phyloP scores from a whole-genome alignment of 345 rosid genomes.

The Anastatica hierochuntica region DNA sequence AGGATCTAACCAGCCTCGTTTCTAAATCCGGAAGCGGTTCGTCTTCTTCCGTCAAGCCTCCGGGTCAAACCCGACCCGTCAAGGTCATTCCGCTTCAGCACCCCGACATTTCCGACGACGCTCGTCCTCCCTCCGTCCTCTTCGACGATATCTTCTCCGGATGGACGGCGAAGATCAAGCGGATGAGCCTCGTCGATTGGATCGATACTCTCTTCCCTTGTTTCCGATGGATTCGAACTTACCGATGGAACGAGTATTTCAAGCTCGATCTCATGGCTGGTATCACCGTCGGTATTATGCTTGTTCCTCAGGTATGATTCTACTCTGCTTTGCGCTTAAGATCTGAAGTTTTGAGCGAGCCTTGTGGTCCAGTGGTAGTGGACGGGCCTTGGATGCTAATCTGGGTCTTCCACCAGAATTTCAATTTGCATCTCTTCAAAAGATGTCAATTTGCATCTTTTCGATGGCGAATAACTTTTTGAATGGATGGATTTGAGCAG shows the following conservation, averaged over 20 bases:
- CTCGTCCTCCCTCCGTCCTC: slow-evolving; percentile 24
- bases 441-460: no score
- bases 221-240: slow-evolving; percentile 75
- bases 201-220: slow-evolving; percentile 61
- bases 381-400: no score
- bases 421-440: neutral
- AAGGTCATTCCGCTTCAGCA: slow-evolving; percentile 73
- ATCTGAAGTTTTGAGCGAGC: no score
- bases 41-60: slow-evolving; percentile 8
- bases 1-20: slow-evolving; percentile 24
- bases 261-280: slow-evolving; percentile 95
- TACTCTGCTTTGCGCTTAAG: no score
- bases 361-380: no score
- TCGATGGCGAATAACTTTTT: neutral
- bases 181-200: slow-evolving; percentile 54
- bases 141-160: slow-evolving; percentile 30
- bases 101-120: slow-evolving; percentile 34
- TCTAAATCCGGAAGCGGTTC: slow-evolving; percentile 27
- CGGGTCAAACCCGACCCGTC: slow-evolving; percentile 44
- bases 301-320: slow-evolving; percentile 99
- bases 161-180: slow-evolving; percentile 37
- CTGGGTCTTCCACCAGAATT: no score
- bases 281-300: slow-evolving; percentile 86
- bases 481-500: no score
- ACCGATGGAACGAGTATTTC: slow-evolving; percentile 66